These are phyloP conservation scores for Typha latifolia DNA, from an alignment of 176 grass and related monocot species.

Conservation along the genomic window DNA sequence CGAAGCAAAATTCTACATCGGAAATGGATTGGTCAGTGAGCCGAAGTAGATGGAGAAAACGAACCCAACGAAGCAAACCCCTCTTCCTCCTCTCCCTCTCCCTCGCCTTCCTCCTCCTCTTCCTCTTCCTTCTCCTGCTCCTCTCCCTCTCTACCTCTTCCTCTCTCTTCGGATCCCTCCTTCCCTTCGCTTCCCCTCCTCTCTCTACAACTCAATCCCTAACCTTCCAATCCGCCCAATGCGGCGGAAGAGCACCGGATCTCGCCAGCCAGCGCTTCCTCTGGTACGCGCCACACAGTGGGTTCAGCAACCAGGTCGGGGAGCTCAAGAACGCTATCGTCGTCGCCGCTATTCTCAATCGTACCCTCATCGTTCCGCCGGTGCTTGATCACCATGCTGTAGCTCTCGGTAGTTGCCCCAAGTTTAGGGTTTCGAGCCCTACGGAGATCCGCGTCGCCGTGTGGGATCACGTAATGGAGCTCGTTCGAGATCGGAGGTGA, in stretches of 20 bases:
- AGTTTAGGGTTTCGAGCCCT: constrained; percentile 74
- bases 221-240: constrained; percentile 1
- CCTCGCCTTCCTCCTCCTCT: constrained; percentile 24
- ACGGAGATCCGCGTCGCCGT: constrained; percentile 46
- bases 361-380: constrained; percentile 72
- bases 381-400: constrained; percentile 95
- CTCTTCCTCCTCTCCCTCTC: constrained; percentile 25
- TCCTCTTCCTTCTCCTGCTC: constrained; percentile 34
- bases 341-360: constrained; percentile 66
- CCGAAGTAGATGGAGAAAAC: constrained; percentile 58
- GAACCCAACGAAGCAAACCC: constrained; percentile 27
- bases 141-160: constrained; percentile 27
- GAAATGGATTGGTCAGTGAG: constrained; percentile 15
- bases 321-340: constrained; percentile 79
- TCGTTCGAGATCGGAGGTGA: constrained; percentile 64
- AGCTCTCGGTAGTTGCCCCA: constrained; percentile 83
- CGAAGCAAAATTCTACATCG: too few species aligned
- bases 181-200: constrained; percentile 19
- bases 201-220: not conserved
- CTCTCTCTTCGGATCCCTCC: constrained; percentile 35
- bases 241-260: constrained; percentile 23
- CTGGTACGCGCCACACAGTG: constrained; percentile 93
- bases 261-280: constrained; percentile 55
- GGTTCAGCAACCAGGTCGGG: constrained; percentile 86
- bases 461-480: constrained; percentile 76